Evolutionary conservation across 225 moss, liverwort and hornwort species (phyloP).

Genomic region (Physcomitrium patens): DNA sequence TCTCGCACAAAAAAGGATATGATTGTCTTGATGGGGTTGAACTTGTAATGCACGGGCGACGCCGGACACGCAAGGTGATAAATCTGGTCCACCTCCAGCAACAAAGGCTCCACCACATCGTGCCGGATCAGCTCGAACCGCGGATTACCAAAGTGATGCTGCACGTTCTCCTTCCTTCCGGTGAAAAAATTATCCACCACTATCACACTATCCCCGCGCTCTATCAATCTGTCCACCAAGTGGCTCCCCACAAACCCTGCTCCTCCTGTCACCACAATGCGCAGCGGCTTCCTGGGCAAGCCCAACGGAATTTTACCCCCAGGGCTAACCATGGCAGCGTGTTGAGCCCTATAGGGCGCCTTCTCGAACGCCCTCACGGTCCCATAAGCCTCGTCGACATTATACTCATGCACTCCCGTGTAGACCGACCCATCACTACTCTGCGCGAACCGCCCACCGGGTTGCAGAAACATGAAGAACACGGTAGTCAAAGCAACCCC

Average conservation of each 20-base stretch:
- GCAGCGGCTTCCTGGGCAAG: conserved; percentile 20
- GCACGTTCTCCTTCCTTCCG: conserved; percentile 32
- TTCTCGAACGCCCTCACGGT: neutral
- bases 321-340: conserved; percentile 19
- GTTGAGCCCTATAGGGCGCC: conserved; percentile 9
- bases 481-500: conserved; percentile 20
- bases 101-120: conserved; percentile 30
- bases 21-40: conserved; percentile 1
- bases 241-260: conserved; percentile 13
- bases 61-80: conserved; percentile 33
- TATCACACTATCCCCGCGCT: conserved; percentile 25
- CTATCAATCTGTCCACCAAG: conserved; percentile 32
- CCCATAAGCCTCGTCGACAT: neutral
- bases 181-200: conserved; percentile 34
- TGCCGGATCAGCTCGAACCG: conserved; percentile 33
- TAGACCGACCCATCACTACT: neutral
- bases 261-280: conserved; percentile 19
- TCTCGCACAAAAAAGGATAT: conserved; percentile 21
- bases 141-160: conserved; percentile 32
- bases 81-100: conserved; percentile 31
- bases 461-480: conserved; percentile 25
- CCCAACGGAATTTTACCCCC: conserved; percentile 31
- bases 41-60: neutral
- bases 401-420: too few species aligned
- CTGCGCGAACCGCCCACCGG: neutral